Percentiles rank a stretch among this genome's conserved stretches.
Conservation (phyloP, 2,329 filamentous ascomycete genomes). For the Nemania bipapillata region DNA sequence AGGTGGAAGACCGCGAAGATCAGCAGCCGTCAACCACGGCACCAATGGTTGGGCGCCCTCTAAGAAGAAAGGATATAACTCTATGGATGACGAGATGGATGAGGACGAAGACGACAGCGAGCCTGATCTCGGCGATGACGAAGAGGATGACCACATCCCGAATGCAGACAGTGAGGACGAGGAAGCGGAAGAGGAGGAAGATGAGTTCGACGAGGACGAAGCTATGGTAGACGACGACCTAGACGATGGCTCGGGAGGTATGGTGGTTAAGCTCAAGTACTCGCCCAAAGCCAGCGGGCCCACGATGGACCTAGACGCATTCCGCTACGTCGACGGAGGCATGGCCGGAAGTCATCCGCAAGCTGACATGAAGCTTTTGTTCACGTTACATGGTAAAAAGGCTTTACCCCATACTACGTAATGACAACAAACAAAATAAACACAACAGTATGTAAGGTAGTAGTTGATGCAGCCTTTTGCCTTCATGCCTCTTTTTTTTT, state of each 20-base stretch:
- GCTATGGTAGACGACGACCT: conserved; percentile 65
- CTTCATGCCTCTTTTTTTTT: too few relatives aligned
- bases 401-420: too few relatives aligned
- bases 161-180: conserved; percentile 67
- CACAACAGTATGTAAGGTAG: too few relatives aligned
- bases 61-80: conserved; percentile 65
- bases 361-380: too few relatives aligned
- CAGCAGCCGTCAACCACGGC: conserved; percentile 61
- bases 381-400: too few relatives aligned
- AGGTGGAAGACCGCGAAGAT: conserved; percentile 62
- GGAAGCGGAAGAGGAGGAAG: conserved; percentile 62
- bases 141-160: conserved; percentile 72
- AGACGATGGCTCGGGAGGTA: conserved; percentile 63
- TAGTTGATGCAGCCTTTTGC: too few relatives aligned
- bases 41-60: conserved; percentile 61
- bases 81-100: conserved; percentile 63
- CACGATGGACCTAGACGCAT: conserved; percentile 49
- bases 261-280: conserved; percentile 77
- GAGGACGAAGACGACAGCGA: conserved; percentile 77
- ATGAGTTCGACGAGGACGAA: conserved; percentile 61
- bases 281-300: conserved; percentile 53
- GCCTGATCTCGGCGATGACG: conserved; percentile 78
- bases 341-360: too few relatives aligned
- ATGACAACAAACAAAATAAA: too few relatives aligned
- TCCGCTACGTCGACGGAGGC: too few relatives aligned